Evolutionary conservation across 176 grass and related monocot genomes (phyloP), one percentile per base, ranked within the genome.

Genomic region (Hsuehochloa calcarea): DNA sequence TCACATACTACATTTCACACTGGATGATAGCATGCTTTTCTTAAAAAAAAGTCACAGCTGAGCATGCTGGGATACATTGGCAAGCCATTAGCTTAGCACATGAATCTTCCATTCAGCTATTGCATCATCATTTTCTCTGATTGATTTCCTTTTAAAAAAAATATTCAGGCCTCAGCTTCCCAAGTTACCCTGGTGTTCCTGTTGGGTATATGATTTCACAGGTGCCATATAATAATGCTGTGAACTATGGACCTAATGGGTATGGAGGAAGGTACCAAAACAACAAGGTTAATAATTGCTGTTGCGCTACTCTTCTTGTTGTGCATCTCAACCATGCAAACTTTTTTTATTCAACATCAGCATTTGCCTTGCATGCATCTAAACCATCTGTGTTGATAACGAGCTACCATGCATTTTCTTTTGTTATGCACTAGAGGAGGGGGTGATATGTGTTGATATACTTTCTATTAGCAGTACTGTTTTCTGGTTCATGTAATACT

Each of bases 151-250:
- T 80, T 41, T 31, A 65, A 80, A 60, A 89, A 65, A 80, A 60
- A 89, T 55, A 44, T 52, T 27, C 84, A 92, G 90, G 90, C 73
- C 82, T 91, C 75, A 68, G 75, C 79, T 90, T 93, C 74, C 72
- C 87, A 71, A 90, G 41, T 76, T 92, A 92, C 63, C 89, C 90
- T 85, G 83, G 85, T 68, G 93, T 94, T 86, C 87, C 91, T 49
- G 85, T 95, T 84, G 93, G 96, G 59, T 98, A 95, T 88, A 95
- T 93, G 87, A 90, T 93, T 83, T 91, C 96, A 41, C 79, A 80
- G 50, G 84, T 93, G 78, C 78, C 93, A 72, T 95, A 92, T 81
- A 88, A 82, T 51, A 83, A 88, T 74, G 68, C 87, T 75, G 52
- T 85, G 62, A 92, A 83, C 75, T 95, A 98, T 75, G 89, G 89